These are phyloP conservation scores for Lactuca sativa DNA, from an alignment of 129 eudicot species.

Conservation along the genomic window DNA sequence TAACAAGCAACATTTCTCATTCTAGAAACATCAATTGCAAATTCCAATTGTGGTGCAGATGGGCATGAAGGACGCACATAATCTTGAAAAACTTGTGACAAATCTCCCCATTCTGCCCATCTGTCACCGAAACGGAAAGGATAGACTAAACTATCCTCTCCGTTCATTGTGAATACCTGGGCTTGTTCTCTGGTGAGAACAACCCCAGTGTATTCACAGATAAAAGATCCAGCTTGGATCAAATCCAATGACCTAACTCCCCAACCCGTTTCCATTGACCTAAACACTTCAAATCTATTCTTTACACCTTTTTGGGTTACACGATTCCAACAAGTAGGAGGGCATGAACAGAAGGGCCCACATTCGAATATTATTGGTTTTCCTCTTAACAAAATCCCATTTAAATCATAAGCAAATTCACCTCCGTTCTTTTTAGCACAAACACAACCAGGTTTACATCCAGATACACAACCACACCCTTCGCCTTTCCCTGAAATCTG, in stretches of 20 bases:
- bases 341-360: slow-evolving; percentile 61
- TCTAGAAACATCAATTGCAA: slow-evolving; percentile 80
- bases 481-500: slow-evolving; percentile 12
- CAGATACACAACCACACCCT: slow-evolving; percentile 61
- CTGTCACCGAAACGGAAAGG: slow-evolving; percentile 69
- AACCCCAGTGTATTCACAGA: slow-evolving; percentile 75
- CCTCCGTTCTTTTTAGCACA: slow-evolving; percentile 69
- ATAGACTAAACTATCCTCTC: slow-evolving; percentile 64
- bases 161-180: slow-evolving; percentile 61
- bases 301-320: slow-evolving; percentile 65
- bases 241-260: slow-evolving; percentile 73
- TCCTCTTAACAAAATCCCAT: slow-evolving; percentile 53
- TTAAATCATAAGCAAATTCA: slow-evolving; percentile 50
- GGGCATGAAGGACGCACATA: slow-evolving; percentile 52
- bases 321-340: slow-evolving; percentile 60
- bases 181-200: slow-evolving; percentile 72
- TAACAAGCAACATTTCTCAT: slow-evolving; percentile 87
- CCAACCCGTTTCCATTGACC: slow-evolving; percentile 77
- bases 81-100: slow-evolving; percentile 52
- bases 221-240: slow-evolving; percentile 70
- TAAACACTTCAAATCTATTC: slow-evolving; percentile 59
- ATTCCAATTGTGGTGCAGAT: slow-evolving; percentile 58
- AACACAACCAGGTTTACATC: slow-evolving; percentile 46
- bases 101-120: slow-evolving; percentile 93
- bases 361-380: slow-evolving; percentile 65